Percentiles rank a stretch among this genome's conserved stretches.
Conservation (phyloP, 164 flowering plant species). For the Brasenia schreberi region DNA sequence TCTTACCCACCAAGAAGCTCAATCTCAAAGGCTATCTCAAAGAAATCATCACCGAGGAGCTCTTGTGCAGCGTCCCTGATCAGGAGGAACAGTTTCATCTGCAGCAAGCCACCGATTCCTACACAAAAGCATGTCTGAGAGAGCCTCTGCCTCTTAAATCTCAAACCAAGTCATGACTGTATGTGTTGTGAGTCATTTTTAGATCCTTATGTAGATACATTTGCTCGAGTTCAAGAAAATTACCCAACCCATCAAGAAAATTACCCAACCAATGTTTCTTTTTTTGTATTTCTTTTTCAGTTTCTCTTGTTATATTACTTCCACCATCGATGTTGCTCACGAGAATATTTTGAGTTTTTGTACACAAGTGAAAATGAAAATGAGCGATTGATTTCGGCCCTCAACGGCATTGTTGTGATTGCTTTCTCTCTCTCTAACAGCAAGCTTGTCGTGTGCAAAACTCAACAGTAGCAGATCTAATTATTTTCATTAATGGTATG, state of each 20-base stretch:
- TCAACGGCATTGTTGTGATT: background rate
- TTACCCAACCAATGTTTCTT: background rate
- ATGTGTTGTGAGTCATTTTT: background rate
- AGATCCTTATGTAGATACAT: background rate
- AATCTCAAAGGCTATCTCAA: conserved; percentile 23
- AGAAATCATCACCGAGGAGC: conserved; percentile 32
- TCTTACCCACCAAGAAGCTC: conserved; percentile 30
- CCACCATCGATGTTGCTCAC: background rate
- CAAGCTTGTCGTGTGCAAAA: no score
- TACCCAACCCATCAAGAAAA: background rate
- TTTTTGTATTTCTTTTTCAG: background rate
- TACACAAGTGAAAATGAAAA: background rate
- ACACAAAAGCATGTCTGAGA: conserved; percentile 14
- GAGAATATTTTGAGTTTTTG: background rate
- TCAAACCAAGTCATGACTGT: background rate
- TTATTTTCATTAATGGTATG: no score
- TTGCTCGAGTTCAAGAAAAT: background rate
- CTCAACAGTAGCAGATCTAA: no score
- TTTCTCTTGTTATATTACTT: background rate
- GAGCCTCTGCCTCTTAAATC: background rate
- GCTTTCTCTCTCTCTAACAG: background rate
- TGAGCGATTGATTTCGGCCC: background rate
- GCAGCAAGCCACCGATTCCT: conserved; percentile 28
- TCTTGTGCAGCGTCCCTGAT: conserved; percentile 20
- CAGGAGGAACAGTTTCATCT: conserved; percentile 16